Evolutionary conservation across 2,329 filamentous ascomycete genomes (phyloP).

Genomic region (Alternaria alternata): DNA sequence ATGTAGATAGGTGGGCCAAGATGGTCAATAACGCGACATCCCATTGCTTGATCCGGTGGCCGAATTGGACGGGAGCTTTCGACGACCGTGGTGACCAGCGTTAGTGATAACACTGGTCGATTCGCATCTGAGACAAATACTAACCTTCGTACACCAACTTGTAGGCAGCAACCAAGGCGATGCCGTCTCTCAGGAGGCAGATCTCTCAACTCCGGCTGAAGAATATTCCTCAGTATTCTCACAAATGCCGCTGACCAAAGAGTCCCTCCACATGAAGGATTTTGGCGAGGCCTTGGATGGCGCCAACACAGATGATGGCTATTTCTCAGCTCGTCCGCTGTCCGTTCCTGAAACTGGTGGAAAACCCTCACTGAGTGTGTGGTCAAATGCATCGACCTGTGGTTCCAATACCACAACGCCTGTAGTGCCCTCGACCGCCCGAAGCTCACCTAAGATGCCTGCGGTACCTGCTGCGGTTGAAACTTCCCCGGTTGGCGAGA

Average conservation of each 20-base stretch:
- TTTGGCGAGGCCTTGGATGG: constrained; percentile 13
- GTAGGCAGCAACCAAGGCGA: constrained; percentile 18
- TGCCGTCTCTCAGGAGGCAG: constrained; percentile 20
- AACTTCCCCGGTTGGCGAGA: constrained; percentile 91
- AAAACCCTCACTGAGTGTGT: not conserved
- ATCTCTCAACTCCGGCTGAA: constrained; percentile 18
- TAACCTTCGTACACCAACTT: not conserved
- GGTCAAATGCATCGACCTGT: constrained; percentile 22
- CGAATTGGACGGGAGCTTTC: constrained; percentile 37
- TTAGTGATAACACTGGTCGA: not conserved
- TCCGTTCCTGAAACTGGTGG: not conserved
- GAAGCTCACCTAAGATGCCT: constrained; percentile 3
- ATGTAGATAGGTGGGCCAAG: constrained; percentile 21
- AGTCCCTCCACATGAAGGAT: constrained; percentile 14
- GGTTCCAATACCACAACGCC: constrained; percentile 20
- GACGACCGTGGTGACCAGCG: constrained; percentile 31
- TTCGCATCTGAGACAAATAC: not conserved
- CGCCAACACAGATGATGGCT: not conserved
- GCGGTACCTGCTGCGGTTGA: constrained; percentile 76
- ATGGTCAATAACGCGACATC: constrained; percentile 26
- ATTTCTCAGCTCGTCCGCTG: not conserved
- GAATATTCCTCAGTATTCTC: constrained; percentile 4
- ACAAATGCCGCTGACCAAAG: constrained; percentile 13
- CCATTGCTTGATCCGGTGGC: constrained; percentile 36
- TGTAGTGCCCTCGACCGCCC: constrained; percentile 45